These are phyloP conservation scores for Xylaria flabelliformis DNA, from an alignment of 495 filamentous ascomycete species.

Conservation along the genomic window DNA sequence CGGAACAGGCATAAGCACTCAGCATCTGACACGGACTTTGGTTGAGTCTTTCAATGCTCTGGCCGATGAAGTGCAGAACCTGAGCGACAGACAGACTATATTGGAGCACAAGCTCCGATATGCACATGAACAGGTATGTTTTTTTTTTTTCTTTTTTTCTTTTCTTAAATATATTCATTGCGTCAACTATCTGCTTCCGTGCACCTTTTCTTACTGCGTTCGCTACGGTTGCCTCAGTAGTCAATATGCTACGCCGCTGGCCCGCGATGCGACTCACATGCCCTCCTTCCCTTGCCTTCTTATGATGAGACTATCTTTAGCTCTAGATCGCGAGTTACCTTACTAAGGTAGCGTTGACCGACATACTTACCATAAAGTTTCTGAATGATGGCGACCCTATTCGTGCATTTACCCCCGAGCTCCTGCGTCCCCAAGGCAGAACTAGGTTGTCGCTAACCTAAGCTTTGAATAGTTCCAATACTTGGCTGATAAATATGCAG, in stretches of 20 bases:
- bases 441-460: slow-evolving; percentile 26
- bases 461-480: slow-evolving; percentile 53
- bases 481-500: slow-evolving; percentile 64
- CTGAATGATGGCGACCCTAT: slow-evolving; percentile 36
- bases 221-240: not conserved
- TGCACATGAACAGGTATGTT: slow-evolving; percentile 62
- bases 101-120: slow-evolving; percentile 64
- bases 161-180: not conserved
- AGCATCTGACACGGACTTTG: slow-evolving; percentile 55
- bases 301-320: slow-evolving; percentile 69
- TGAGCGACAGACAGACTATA: slow-evolving; percentile 61
- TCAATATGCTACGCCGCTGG: not conserved
- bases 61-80: slow-evolving; percentile 62
- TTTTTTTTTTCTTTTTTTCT: no score
- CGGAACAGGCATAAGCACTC: slow-evolving; percentile 45
- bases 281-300: slow-evolving; percentile 29
- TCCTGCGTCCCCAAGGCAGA: not conserved
- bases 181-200: not conserved
- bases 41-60: slow-evolving; percentile 69
- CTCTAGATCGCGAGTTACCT: slow-evolving; percentile 74
- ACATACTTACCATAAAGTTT: slow-evolving; percentile 49
- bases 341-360: slow-evolving; percentile 56
- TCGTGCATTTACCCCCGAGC: not conserved
- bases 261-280: slow-evolving; percentile 1
- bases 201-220: not conserved